Conservation (phyloP, 306 rosid genomes). For the Rubus idaeus region DNA sequence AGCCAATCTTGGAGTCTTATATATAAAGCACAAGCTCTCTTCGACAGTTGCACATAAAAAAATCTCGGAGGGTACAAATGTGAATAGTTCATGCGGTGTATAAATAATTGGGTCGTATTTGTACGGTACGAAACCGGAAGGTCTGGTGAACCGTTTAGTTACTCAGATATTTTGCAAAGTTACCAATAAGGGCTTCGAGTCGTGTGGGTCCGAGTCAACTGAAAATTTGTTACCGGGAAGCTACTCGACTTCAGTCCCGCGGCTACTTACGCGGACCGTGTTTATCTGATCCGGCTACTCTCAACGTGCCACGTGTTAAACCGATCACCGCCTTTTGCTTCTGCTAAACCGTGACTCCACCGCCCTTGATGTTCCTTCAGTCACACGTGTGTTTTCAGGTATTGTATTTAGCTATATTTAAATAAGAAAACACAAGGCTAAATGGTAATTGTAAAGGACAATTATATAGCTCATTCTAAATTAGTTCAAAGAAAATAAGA, state of each 20-base stretch:
- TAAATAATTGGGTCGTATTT: neutral
- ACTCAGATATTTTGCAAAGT: neutral
- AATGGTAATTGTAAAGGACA: too few relatives aligned
- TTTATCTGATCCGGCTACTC: constrained; percentile 37
- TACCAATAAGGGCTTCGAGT: neutral
- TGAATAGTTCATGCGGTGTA: neutral
- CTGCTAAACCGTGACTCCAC: constrained; percentile 40
- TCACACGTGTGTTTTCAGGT: constrained; percentile 39
- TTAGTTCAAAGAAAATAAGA: too few relatives aligned
- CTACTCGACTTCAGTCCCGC: constrained; percentile 13
- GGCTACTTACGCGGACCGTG: constrained; percentile 41
- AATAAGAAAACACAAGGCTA: too few relatives aligned
- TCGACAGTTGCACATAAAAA: neutral
- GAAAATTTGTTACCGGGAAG: constrained; percentile 14
- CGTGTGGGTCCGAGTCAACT: constrained; percentile 14
- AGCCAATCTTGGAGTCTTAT: neutral
- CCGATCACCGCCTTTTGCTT: neutral
- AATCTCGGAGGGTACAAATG: constrained; percentile 1
- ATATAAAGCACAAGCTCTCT: constrained; percentile 12
- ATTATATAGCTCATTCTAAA: too few relatives aligned
- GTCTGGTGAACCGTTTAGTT: neutral
- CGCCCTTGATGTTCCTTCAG: constrained; percentile 13
- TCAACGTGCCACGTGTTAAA: constrained; percentile 32
- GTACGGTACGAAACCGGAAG: neutral
- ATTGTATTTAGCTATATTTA: too few relatives aligned